Base-by-base conservation (phyloP, 2,329 filamentous ascomycete species). In the Xylaria sp. region DNA sequence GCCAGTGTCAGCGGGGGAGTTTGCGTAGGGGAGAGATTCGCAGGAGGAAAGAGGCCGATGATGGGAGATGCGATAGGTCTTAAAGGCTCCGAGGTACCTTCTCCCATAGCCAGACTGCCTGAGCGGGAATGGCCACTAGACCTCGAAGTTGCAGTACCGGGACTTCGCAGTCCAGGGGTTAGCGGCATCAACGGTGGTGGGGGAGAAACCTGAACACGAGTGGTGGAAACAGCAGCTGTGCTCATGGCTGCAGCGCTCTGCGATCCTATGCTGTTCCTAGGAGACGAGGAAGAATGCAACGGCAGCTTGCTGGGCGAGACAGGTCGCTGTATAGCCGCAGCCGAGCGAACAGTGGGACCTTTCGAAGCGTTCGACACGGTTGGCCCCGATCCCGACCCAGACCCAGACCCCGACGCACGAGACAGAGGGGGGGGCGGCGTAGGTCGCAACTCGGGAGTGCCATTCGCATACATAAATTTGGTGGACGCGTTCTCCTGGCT, bases 401-500 rank as follows among this genome's bases (percentile, higher is more conserved):
- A 25, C 23, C 23, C 23, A 87, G 88, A 37, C 80, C 81, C 0
- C 7, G 86, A 81, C 51, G 80, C 76, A 63, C 82, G 77, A 59
- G 82, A 79, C 10, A 76, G 64, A 51, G 80, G 79, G 73, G 77
- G 80, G 77, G 76, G 75, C 69, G 76, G 76, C 70, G 75, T 78
- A 66, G 67, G 76, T 72, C 44, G 83, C 8, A 85, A 68, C 65
- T 90, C 86, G 1, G 87, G 86, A 15, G 82, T 82, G 37, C 90
- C 90, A 79, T 93, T 92, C 69, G 91, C 92, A 78, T 94, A 92
- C 79, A 94, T 89, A 82, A 94, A 94, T 77, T 92, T 93, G 80
- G 84, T 84, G 7, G 84, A 75, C n/a, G 78, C 71, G 41, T 80
- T 79, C 68, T 85, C 83, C 55, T 81, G 78, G 3, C 77, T 77